A percentile compares a stretch with the other conserved stretches of the same genome.
Evolutionary conservation across 352 stramenopile species (phyloP).

Genomic region (Globisporangium parvum): DNA sequence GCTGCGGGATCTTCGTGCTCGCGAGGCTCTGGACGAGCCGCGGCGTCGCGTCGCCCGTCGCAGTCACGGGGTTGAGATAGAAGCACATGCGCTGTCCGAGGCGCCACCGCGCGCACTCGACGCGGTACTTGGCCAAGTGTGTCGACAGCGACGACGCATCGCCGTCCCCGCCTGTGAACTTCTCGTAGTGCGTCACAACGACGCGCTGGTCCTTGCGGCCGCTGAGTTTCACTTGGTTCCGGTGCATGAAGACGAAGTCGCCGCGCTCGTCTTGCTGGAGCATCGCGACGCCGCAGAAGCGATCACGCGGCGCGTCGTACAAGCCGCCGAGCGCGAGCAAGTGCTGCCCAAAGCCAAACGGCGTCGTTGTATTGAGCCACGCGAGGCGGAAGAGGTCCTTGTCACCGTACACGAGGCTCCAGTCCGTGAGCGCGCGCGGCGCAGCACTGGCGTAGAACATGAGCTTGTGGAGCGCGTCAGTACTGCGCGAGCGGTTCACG

Average conservation of each 20-base stretch:
- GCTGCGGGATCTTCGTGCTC: constrained; percentile 36
- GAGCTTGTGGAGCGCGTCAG: constrained; percentile 18
- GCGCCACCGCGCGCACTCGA: constrained; percentile 44
- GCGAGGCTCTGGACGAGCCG: constrained; percentile 46
- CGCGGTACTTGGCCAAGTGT: constrained; percentile 62
- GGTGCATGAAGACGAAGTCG: constrained; percentile 12
- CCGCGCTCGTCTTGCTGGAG: constrained; percentile 9
- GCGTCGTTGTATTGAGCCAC: constrained; percentile 39
- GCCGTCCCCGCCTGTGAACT: constrained; percentile 60
- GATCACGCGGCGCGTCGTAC: constrained; percentile 19
- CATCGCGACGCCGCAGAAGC: constrained; percentile 40
- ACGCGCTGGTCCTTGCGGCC: constrained; percentile 35
- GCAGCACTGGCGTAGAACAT: constrained; percentile 40
- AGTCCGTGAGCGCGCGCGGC: constrained; percentile 25
- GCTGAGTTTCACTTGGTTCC: constrained; percentile 10
- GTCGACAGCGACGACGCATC: constrained; percentile 32
- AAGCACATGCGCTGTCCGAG: constrained; percentile 65
- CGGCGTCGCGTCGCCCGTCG: constrained; percentile 34
- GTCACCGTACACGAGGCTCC: constrained; percentile 40
- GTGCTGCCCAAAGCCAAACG: constrained; percentile 42
- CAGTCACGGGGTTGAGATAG: constrained; percentile 38
- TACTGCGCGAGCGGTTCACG: constrained; percentile 17
- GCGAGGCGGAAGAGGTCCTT: constrained; percentile 60
- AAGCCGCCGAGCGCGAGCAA: constrained; percentile 38
- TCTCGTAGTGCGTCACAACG: constrained; percentile 58